Evolutionary conservation across 2,329 filamentous ascomycete genomes (phyloP), one percentile per base, ranked within the genome.

Genomic region (Penicillium expansum): DNA sequence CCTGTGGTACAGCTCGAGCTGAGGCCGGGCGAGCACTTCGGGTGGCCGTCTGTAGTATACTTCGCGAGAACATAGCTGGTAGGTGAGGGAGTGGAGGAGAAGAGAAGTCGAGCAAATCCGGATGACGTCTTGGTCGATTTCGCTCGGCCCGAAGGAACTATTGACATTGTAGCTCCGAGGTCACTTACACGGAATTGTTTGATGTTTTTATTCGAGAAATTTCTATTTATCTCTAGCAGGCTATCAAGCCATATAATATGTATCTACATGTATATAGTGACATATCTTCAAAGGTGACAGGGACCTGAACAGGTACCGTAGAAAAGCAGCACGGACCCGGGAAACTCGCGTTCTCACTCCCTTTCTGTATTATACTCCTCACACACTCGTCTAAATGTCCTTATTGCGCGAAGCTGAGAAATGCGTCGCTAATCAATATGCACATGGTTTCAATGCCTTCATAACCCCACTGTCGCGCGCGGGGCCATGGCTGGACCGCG

Each of bases 331-430:
- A 63, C 62, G 59, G 62, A 32, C 61, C 61, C 48, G 38, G 50
- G 44, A 54, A 53, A 52, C 48, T 48, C 22, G 33, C 53, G 48
- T 60, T 62, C 52, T 37, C 41, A 41, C 57, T 52, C 24, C 45
- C 37, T 38, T 35, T 51, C 29, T 37, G n/a, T 47, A 16, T 33
- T 24, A 5, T 24, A n/a, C 42, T 33, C 48, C 39, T 47, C 51
- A 11, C 49, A 45, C 49, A 45, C 30, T 35, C 49, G 49, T 56
- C 69, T 74, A 69, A 72, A 77, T 77, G 75, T 77, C 74, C 67
- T 70, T 77, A 60, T 57, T 77, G 67, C 74, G 75, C 43, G 74
- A 77, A 67, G 75, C 75, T 56, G 75, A 77, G 63, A 76, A 61
- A 70, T 77, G 72, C 59, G 64, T 77, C 59, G 70, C 70, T 66